Evolutionary conservation across 495 filamentous ascomycete genomes (phyloP).

Genomic region (Penicillium herquei): DNA sequence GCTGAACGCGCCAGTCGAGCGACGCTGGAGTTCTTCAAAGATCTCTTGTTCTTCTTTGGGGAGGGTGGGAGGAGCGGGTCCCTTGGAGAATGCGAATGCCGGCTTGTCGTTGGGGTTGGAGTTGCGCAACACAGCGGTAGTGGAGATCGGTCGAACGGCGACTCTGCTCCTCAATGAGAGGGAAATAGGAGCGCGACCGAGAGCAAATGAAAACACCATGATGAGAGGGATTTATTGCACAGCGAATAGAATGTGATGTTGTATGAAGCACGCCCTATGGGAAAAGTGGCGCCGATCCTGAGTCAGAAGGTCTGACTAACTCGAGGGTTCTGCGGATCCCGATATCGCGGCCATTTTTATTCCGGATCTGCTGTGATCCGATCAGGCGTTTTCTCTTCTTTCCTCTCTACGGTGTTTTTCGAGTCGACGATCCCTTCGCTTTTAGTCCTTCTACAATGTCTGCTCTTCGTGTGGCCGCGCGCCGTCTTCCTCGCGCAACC

Average conservation of each 20-base stretch:
- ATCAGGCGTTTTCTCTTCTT: conserved; percentile 1
- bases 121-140: conserved; percentile 27
- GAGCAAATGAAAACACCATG: conserved; percentile 16
- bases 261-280: conserved; percentile 7
- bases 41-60: conserved; percentile 88
- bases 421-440: background rate
- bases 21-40: conserved; percentile 79
- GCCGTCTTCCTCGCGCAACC: conserved; percentile 38
- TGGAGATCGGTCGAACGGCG: conserved; percentile 36
- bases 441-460: conserved; percentile 9
- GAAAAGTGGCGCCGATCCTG: conserved; percentile 21
- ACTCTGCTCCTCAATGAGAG: conserved; percentile 13
- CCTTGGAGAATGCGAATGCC: conserved; percentile 40
- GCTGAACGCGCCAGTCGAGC: conserved; percentile 72
- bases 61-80: conserved; percentile 78
- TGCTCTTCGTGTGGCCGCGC: conserved; percentile 37
- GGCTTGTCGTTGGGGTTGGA: conserved; percentile 27
- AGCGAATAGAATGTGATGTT: conserved; percentile 4
- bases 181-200: conserved; percentile 21
- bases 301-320: conserved; percentile 8
- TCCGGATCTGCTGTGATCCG: conserved; percentile 9
- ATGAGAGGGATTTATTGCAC: conserved; percentile 1
- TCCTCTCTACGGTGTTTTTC: background rate
- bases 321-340: conserved; percentile 26
- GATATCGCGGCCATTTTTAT: conserved; percentile 37